phyloP scores from a whole-genome alignment of 2,329 filamentous ascomycete species.

The Pseudogymnoascus sp. region DNA sequence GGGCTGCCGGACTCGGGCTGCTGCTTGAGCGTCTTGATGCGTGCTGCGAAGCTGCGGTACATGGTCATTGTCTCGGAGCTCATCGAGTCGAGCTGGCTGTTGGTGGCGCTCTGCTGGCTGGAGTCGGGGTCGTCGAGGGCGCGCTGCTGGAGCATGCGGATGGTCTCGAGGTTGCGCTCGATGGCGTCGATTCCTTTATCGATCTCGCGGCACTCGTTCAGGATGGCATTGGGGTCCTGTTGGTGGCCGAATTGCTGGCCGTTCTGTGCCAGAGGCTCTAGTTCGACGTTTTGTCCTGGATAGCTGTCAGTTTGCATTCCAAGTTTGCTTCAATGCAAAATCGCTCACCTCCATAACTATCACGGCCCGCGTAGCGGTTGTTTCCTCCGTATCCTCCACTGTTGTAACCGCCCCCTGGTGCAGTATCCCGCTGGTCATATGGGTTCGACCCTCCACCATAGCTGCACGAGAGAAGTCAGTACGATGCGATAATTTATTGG shows the following conservation, averaged over 20 bases:
- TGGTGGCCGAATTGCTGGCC: conserved; percentile 39
- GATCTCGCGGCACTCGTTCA: conserved; percentile 79
- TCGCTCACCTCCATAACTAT: conserved; percentile 33
- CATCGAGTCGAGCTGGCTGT: conserved; percentile 64
- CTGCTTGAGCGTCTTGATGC: conserved; percentile 76
- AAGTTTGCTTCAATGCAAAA: conserved; percentile 7
- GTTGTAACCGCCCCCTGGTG: conserved; percentile 33
- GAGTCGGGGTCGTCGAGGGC: conserved; percentile 70
- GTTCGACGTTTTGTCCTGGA: conserved; percentile 50
- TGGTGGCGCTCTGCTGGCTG: conserved; percentile 56
- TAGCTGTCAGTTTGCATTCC: conserved; percentile 6
- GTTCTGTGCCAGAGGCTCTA: conserved; percentile 56
- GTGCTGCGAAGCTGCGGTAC: conserved; percentile 72
- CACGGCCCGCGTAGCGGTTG: conserved; percentile 28
- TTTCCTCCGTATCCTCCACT: conserved; percentile 25
- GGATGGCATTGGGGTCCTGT: conserved; percentile 64
- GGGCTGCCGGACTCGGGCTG: conserved; percentile 66
- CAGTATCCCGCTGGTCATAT: conserved; percentile 47
- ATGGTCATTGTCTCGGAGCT: conserved; percentile 74
- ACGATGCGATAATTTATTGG: conserved; percentile 27
- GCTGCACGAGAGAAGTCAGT: conserved; percentile 30
- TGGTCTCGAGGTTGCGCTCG: conserved; percentile 62
- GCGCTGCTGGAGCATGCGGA: conserved; percentile 56
- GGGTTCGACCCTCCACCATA: conserved; percentile 51
- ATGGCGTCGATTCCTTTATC: conserved; percentile 70